Conservation (phyloP, 192 early-diverging fungal species). For the Phlyctochytrium bullatum region DNA sequence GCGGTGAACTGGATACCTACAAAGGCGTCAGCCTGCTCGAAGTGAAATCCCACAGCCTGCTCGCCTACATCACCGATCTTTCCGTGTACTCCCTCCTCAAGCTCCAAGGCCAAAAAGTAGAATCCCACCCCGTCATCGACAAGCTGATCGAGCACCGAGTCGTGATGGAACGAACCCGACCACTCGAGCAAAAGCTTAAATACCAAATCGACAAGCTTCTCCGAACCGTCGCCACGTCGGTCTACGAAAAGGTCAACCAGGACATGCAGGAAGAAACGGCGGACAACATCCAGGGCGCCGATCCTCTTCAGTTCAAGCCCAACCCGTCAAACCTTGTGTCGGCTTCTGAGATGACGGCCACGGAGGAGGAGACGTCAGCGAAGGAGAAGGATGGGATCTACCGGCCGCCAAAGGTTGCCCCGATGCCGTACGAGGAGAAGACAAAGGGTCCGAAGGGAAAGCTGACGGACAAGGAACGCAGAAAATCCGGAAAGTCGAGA, state of each 20-base stretch:
- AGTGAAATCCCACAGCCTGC: constrained; percentile 81
- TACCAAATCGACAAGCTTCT: constrained; percentile 98
- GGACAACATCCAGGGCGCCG: neutral
- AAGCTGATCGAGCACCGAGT: constrained; percentile 76
- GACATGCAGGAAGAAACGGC: constrained; percentile 10
- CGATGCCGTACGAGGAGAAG: constrained; percentile 83
- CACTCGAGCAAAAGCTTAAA: constrained; percentile 89
- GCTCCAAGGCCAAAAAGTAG: constrained; percentile 64
- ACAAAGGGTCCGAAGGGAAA: constrained; percentile 55
- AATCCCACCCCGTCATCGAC: constrained; percentile 59
- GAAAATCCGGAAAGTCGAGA: constrained; percentile 74
- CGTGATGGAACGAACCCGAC: constrained; percentile 90
- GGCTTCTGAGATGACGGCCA: constrained; percentile 14
- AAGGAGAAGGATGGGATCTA: constrained; percentile 62
- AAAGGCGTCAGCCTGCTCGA: constrained; percentile 88
- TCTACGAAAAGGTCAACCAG: constrained; percentile 10
- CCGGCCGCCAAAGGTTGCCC: constrained; percentile 78
- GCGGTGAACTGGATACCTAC: constrained; percentile 61
- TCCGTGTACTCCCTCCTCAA: constrained; percentile 74
- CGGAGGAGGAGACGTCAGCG: neutral
- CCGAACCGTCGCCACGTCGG: constrained; percentile 40
- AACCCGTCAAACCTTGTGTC: constrained; percentile 69
- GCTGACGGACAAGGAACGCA: constrained; percentile 59
- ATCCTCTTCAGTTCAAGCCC: constrained; percentile 91
- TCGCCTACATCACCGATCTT: constrained; percentile 83